A percentile compares a stretch with the other conserved stretches of the same genome.
phyloP scores from a whole-genome alignment of 2,329 filamentous ascomycete genomes.

The Alternaria sp. region DNA sequence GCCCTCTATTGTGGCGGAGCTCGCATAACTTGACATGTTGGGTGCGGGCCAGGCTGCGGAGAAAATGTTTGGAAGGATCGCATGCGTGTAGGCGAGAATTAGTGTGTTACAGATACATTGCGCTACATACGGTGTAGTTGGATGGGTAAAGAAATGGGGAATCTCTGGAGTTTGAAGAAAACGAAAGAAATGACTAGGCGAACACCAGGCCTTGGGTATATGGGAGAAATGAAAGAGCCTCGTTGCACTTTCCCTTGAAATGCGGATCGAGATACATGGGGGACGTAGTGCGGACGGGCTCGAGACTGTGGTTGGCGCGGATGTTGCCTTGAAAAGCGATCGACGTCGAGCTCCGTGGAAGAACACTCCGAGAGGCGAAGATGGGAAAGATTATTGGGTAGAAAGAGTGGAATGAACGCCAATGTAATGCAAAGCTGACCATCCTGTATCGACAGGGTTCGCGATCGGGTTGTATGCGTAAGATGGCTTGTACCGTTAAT shows the following conservation, averaged over 20 bases:
- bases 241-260: neutral
- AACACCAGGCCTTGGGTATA: constrained; percentile 1
- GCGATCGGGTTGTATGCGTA: constrained; percentile 19
- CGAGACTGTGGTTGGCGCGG: neutral
- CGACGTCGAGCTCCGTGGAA: neutral
- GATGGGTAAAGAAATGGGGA: constrained; percentile 1
- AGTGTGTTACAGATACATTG: constrained; percentile 12
- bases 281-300: neutral
- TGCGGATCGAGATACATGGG: neutral
- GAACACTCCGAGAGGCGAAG: constrained; percentile 5
- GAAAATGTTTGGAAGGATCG: neutral
- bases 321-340: neutral
- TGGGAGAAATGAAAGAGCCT: neutral
- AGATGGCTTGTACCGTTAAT: constrained; percentile 15
- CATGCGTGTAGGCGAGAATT: neutral
- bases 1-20: constrained; percentile 18
- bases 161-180: constrained; percentile 6
- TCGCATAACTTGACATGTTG: constrained; percentile 5
- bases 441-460: constrained; percentile 14
- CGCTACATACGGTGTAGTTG: neutral
- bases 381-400: neutral
- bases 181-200: neutral
- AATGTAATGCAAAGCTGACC: constrained; percentile 24
- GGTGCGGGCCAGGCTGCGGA: neutral
- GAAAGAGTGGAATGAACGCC: constrained; percentile 10